Evolutionary conservation across 768 basidiomycete species (phyloP).

Genomic region (Suillus brevipes): DNA sequence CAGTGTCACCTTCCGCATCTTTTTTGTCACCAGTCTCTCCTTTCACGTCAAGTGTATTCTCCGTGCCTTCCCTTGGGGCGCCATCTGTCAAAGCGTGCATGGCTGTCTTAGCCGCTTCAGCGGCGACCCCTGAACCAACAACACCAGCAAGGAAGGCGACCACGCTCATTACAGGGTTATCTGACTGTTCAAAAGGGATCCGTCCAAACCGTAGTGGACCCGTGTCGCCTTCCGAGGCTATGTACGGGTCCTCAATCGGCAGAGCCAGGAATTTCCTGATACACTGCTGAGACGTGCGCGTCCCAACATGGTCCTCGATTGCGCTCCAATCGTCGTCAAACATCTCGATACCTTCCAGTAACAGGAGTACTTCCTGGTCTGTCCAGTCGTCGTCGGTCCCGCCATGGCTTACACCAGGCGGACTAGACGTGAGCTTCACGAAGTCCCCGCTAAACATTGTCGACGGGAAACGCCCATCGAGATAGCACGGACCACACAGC

Average conservation of each 20-base stretch:
- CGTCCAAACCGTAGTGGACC: conserved; percentile 74
- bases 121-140: conserved; percentile 85
- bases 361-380: conserved; percentile 83
- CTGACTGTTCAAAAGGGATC: conserved; percentile 90
- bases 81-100: conserved; percentile 77
- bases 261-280: conserved; percentile 93
- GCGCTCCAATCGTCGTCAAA: conserved; percentile 95
- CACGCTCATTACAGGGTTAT: conserved; percentile 98
- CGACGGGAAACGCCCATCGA: conserved; percentile 95
- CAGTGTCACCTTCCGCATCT: conserved; percentile 46
- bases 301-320: conserved; percentile 91
- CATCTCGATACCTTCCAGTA: conserved; percentile 98
- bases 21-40: conserved; percentile 22
- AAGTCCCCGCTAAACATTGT: conserved; percentile 98
- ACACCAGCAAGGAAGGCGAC: conserved; percentile 96
- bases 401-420: conserved; percentile 35
- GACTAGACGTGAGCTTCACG: conserved; percentile 67
- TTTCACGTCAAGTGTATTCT: conserved; percentile 36
- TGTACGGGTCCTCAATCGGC: conserved; percentile 94
- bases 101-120: conserved; percentile 90
- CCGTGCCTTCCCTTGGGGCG: conserved; percentile 38
- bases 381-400: conserved; percentile 75
- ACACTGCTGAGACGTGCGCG: conserved; percentile 90
- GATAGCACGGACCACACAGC: conserved; percentile 89
- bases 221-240: conserved; percentile 73